Percentiles rank a stretch among this genome's conserved stretches.
Conservation (phyloP, 257 asterid genomes). For the Salvia hispanica region DNA sequence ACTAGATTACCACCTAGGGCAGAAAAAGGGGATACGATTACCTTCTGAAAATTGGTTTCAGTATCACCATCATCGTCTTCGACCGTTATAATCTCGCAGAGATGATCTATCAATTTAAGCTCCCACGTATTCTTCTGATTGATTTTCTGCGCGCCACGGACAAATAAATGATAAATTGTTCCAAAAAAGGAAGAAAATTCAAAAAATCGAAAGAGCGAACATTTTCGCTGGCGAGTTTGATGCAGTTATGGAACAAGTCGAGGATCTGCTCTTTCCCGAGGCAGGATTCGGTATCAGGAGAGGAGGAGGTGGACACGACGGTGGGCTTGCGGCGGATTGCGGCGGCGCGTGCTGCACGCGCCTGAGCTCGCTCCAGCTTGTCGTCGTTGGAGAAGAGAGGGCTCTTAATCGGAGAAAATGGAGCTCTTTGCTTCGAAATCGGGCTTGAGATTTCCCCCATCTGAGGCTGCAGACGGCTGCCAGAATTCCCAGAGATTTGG, state of each 20-base stretch:
- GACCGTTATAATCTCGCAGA: conserved; percentile 72
- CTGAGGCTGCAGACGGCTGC: conserved; percentile 17
- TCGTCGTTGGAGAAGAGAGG: conserved; percentile 87
- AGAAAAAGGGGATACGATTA: conserved; percentile 20
- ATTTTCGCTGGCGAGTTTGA: conserved; percentile 95
- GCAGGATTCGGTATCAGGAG: conserved; percentile 43
- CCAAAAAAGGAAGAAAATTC: not conserved
- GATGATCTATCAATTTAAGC: conserved; percentile 87
- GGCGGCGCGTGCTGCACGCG: conserved; percentile 97
- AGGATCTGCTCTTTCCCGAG: conserved; percentile 82
- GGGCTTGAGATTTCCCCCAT: conserved; percentile 85
- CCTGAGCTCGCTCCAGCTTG: conserved; percentile 89
- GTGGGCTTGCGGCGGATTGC: conserved; percentile 72
- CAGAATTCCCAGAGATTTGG: not conserved
- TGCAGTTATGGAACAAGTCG: conserved; percentile 84
- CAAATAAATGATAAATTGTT: not conserved
- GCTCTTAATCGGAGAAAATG: conserved; percentile 71
- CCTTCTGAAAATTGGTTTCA: conserved; percentile 96
- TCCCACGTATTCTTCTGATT: conserved; percentile 97
- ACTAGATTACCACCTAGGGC: not conserved
- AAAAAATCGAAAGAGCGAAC: conserved; percentile 37
- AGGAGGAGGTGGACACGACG: conserved; percentile 31
- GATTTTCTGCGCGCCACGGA: conserved; percentile 65
- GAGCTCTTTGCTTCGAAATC: conserved; percentile 57
- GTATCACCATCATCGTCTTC: conserved; percentile 71